Conservation (phyloP, 1,284 basidiomycete genomes). For the Leccinum pallidistipes region DNA sequence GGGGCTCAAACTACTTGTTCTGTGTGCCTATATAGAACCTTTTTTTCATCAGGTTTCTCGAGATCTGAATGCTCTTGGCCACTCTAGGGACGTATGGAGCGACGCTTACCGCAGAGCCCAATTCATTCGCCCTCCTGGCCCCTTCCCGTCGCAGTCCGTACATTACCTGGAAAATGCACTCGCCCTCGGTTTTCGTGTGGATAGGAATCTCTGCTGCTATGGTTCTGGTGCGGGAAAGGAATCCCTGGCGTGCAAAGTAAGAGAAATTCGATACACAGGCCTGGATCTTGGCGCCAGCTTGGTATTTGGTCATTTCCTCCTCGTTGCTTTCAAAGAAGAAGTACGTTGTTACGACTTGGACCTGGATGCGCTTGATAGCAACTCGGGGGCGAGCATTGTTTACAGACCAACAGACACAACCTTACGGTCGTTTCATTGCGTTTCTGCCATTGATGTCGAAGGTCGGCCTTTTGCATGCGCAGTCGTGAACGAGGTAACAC, state of each 20-base stretch:
- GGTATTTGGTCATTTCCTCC: conserved; percentile 21
- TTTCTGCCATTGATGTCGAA: conserved; percentile 18
- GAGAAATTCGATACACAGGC: conserved; percentile 18
- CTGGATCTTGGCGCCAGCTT: neutral
- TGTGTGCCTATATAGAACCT: neutral
- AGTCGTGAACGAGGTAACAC: conserved; percentile 11
- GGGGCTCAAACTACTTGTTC: neutral
- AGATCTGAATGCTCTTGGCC: conserved; percentile 9
- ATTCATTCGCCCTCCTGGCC: conserved; percentile 23
- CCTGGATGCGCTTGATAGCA: conserved; percentile 13
- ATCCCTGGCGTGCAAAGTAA: neutral
- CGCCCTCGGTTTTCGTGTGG: conserved; percentile 14
- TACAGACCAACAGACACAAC: conserved; percentile 8
- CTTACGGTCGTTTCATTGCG: conserved; percentile 12
- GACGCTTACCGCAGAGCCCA: conserved; percentile 14
- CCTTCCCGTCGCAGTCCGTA: conserved; percentile 18
- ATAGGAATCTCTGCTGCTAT: conserved; percentile 5
- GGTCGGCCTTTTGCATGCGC: conserved; percentile 20
- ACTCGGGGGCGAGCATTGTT: conserved; percentile 13
- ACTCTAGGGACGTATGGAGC: conserved; percentile 17
- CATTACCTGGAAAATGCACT: conserved; percentile 15
- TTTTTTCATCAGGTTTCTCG: conserved; percentile 17
- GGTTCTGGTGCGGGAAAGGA: neutral
- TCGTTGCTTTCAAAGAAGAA: conserved; percentile 17
- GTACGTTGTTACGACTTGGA: conserved; percentile 23